Base-by-base conservation (phyloP, 345 rosid species). In the Hibiscus tridactylites region DNA sequence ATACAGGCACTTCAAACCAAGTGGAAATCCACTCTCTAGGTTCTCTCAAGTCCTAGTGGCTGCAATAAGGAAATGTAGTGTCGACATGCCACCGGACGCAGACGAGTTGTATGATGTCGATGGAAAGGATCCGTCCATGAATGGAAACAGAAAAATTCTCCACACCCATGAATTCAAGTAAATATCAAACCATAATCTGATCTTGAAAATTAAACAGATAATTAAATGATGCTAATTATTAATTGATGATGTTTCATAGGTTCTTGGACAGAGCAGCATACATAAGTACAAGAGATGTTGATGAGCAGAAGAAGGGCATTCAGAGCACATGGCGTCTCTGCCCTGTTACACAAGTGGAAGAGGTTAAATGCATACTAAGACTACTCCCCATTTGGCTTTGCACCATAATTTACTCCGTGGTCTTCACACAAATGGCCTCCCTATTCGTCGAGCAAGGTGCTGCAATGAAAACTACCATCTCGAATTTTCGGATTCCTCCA, bases 391-490 rank as follows among this genome's bases (percentile, higher is more conserved):
- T 96, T 58, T 96, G 99, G 99, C 90, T 96, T 59, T 96, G 99
- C 84, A 92, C 99, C 77, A 91, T 96, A 63, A 63, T 92, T 65
- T 96, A 96, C 86, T 95, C 99, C 0, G 98, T 95, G 0, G 98
- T 89, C 71, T 95, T 95, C 81, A 95, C 99, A 4, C 99, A 96
- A 77, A 96, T 96, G 99, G 99, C 99, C 17, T 96, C 99, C 44
- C 84, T 96, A 15, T 96, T 96, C 52, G 99, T 96, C 17, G 99
- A 90, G 81, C 99, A 96, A 89, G 99, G 99, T 7, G 98, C 97
- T 57, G 98, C 96, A 12, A 96, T 96, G 99, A 96, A 86, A 73
- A 96, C 98, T 15, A 78, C 77, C 1, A 57, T 96, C 70, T 81
- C 90, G 3, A 77, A 83, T 71, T 96, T 96, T 86, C 83, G 76